Conservation (phyloP, 148 eudicot species). For the Rhododendron ferrugineum region DNA sequence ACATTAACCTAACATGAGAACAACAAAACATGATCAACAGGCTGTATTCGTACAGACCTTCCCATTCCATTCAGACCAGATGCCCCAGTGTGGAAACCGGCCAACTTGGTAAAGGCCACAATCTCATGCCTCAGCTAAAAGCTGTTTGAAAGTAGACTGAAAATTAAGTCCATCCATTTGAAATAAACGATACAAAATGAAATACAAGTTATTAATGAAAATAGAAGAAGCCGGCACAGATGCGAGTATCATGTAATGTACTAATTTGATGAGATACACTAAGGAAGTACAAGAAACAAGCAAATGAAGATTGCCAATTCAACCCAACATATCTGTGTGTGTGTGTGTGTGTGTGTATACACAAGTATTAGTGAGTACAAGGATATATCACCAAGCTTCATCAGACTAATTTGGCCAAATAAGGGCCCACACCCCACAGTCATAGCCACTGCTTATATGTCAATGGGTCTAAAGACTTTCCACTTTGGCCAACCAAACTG, state of each 20-base stretch:
- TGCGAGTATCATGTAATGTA: background rate
- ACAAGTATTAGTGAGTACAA: no score
- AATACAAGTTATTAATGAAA: background rate
- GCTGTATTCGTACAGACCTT: slow-evolving; percentile 47
- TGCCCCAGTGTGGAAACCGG: slow-evolving; percentile 89
- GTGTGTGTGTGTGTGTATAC: no score
- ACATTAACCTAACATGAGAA: background rate
- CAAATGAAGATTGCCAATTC: background rate
- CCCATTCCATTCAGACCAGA: slow-evolving; percentile 99
- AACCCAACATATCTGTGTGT: background rate
- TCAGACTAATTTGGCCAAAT: background rate
- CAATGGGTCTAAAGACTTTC: background rate
- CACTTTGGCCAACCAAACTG: background rate
- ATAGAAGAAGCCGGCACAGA: background rate
- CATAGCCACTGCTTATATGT: background rate
- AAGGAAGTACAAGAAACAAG: background rate
- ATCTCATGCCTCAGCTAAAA: slow-evolving; percentile 99
- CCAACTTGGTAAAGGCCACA: slow-evolving; percentile 99
- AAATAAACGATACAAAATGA: background rate
- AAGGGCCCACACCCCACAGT: no score
- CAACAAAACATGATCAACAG: background rate
- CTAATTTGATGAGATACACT: background rate
- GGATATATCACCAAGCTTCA: background rate
- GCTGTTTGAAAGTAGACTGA: slow-evolving; percentile 38
- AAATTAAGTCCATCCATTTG: background rate